Conservation (phyloP, 148 eudicot species). For the Rhododendron ovatum region DNA sequence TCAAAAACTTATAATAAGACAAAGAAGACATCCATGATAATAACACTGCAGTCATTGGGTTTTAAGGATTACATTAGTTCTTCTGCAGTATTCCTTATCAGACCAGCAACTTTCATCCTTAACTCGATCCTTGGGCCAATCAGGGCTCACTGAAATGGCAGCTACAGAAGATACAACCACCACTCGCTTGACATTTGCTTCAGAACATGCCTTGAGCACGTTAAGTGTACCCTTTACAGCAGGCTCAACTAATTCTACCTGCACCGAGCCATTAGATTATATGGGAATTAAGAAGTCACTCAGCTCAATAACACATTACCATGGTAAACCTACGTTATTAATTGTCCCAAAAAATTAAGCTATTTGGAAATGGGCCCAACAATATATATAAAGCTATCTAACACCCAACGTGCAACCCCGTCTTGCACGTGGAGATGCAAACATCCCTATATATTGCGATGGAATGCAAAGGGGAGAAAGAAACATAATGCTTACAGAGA, state of each 20-base stretch:
- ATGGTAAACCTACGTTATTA: neutral
- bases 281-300: neutral
- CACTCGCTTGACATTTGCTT: slow-evolving; percentile 35
- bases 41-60: neutral
- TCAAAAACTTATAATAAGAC: neutral
- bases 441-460: neutral
- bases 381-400: neutral
- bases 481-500: neutral
- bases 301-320: neutral
- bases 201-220: slow-evolving; percentile 41
- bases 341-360: neutral
- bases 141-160: slow-evolving; percentile 35
- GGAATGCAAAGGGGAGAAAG: neutral
- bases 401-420: neutral
- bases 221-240: slow-evolving; percentile 48
- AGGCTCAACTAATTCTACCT: slow-evolving; percentile 48
- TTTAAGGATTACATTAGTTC: slow-evolving; percentile 29
- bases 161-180: slow-evolving; percentile 42
- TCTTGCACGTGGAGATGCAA: neutral
- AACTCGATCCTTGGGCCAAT: slow-evolving; percentile 30
- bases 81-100: slow-evolving; percentile 42
- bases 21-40: neutral
- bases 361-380: neutral
- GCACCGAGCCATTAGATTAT: slow-evolving; percentile 1
- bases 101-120: slow-evolving; percentile 54